Evolutionary conservation across 2,329 filamentous ascomycete genomes (phyloP), one percentile per base, ranked within the genome.

Genomic region (Hansfordia pulvinata): DNA sequence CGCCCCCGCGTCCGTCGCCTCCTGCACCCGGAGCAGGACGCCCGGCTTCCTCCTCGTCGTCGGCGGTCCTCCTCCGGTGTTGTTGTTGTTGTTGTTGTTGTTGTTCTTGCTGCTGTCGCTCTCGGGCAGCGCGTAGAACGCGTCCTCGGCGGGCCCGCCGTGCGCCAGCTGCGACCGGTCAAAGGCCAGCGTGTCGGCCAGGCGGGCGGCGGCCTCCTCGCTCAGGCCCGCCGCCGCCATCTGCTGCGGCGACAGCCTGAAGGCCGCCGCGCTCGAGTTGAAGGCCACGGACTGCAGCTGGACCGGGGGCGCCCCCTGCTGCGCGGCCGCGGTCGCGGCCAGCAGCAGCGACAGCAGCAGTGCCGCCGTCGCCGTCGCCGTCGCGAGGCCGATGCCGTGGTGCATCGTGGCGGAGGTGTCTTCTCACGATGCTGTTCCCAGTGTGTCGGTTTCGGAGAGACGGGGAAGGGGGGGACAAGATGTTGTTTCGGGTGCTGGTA

Each of bases 11-110:
- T 58, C 47, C 5, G 56, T 60, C 33, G 41, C 31, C 6, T 43
- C 26, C 33, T 64, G 52, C 11, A 58, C 37, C 28, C 52, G 54
- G 14, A 64, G 39, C 8, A 62, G 33, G 2, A 42, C 37, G 4
- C 59, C 59, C 4, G 53, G 45, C 3, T 35, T 24, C 7, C 41
- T 32, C 8, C 23, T n/a, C n/a, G n/a, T n/a, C n/a, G n/a, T n/a
- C n/a, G n/a, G n/a, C n/a, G n/a, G n/a, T n/a, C n/a, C n/a, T n/a
- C n/a, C n/a, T n/a, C n/a, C n/a, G n/a, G n/a, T n/a, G n/a, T n/a
- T n/a, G n/a, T n/a, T n/a, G n/a, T n/a, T n/a, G n/a, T n/a, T n/a
- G n/a, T n/a, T n/a, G n/a, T n/a, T n/a, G n/a, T n/a, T n/a, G n/a
- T n/a, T n/a, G 12, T 19, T 28, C 4, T 38, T 31, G 16, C 31